These are phyloP conservation scores for Oenanthe sinensis DNA, from an alignment of 129 eudicot species.

Conservation along the genomic window DNA sequence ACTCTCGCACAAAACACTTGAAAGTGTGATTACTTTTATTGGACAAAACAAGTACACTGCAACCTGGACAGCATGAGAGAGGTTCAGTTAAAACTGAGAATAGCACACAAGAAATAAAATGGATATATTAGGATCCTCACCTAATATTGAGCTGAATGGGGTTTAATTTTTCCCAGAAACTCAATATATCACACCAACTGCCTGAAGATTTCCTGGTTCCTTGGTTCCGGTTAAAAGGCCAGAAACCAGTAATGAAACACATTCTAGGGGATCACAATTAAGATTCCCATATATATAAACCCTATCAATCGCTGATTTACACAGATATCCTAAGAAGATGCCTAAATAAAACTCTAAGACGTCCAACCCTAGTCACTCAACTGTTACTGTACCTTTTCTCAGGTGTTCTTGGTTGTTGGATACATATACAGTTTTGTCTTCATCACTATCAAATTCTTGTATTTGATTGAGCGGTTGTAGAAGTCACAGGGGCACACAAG, in stretches of 20 bases:
- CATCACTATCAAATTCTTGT: constrained; percentile 21
- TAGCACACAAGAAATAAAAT: background rate
- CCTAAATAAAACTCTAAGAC: background rate
- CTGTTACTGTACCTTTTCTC: constrained; percentile 3
- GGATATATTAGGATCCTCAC: constrained; percentile 46
- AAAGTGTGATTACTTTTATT: background rate
- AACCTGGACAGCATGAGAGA: background rate
- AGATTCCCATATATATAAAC: constrained; percentile 15
- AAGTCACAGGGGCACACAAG: constrained; percentile 37
- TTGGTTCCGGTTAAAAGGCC: constrained; percentile 33
- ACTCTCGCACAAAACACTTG: background rate
- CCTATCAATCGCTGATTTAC: constrained; percentile 16
- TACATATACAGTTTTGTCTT: constrained; percentile 3
- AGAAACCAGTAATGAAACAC: constrained; percentile 32
- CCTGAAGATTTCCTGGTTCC: constrained; percentile 25
- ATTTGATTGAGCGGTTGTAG: background rate
- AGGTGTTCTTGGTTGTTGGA: background rate
- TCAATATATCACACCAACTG: constrained; percentile 27
- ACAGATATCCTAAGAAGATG: background rate
- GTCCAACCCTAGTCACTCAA: background rate
- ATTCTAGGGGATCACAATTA: constrained; percentile 26
- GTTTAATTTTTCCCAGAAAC: constrained; percentile 22
- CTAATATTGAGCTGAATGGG: constrained; percentile 37
- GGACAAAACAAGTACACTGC: background rate
- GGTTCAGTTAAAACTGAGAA: background rate